Conservation (phyloP, 257 asterid genomes). For the Plectranthus barbatus region DNA sequence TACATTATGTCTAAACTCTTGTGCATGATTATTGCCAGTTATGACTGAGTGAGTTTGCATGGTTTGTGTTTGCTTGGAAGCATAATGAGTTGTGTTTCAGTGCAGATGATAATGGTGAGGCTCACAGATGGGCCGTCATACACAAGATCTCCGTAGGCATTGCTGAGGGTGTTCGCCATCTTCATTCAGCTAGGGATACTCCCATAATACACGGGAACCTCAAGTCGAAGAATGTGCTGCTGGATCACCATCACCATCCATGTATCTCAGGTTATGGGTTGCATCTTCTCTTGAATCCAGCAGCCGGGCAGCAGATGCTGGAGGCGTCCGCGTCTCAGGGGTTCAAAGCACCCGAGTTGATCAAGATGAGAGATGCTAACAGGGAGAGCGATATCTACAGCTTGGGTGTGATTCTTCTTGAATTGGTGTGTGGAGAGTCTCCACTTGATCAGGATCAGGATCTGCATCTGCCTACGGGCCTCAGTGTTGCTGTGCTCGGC, state of each 20-base stretch:
- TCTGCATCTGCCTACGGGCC: slow-evolving; percentile 43
- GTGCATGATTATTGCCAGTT: too few species aligned
- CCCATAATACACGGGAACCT: slow-evolving; percentile 79
- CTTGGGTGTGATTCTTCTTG: slow-evolving; percentile 63
- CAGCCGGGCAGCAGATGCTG: slow-evolving; percentile 66
- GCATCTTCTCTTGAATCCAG: slow-evolving; percentile 59
- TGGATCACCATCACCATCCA: slow-evolving; percentile 47
- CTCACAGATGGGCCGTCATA: slow-evolving; percentile 56
- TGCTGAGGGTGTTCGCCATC: slow-evolving; percentile 52
- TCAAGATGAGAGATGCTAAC: slow-evolving; percentile 59
- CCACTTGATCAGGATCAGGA: slow-evolving; percentile 54
- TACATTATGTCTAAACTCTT: too few species aligned
- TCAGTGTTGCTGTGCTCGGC: slow-evolving; percentile 26
- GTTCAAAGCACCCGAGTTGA: slow-evolving; percentile 69
- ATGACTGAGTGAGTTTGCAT: too few species aligned
- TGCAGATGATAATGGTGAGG: slow-evolving; percentile 53
- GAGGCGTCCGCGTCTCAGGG: slow-evolving; percentile 65
- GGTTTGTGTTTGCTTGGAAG: too few species aligned
- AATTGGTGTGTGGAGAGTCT: slow-evolving; percentile 54
- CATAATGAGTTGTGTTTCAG: not conserved
- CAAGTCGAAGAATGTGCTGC: slow-evolving; percentile 55
- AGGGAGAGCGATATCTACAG: slow-evolving; percentile 60
- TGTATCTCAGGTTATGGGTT: slow-evolving; percentile 70
- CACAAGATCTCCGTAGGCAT: slow-evolving; percentile 53
- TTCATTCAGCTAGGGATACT: slow-evolving; percentile 43